Percentiles rank a stretch among this genome's conserved stretches.
Evolutionary conservation across 1,284 basidiomycete species (phyloP).

Genomic region (Naganishia liquefaciens): DNA sequence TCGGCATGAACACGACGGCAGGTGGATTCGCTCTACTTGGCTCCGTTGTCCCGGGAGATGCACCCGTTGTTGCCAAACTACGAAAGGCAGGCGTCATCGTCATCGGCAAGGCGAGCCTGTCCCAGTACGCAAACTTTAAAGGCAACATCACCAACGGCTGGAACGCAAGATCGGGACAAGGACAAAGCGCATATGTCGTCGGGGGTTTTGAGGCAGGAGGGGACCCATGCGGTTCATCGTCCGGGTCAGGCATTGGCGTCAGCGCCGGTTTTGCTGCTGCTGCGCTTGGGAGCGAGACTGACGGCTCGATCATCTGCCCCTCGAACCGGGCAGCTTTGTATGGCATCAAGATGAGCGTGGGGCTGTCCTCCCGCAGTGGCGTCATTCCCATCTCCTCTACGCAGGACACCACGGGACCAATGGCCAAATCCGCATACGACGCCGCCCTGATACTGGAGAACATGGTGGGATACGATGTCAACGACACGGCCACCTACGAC

Average conservation of each 20-base stretch:
- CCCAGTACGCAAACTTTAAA: constrained; percentile 40
- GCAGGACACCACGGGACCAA: constrained; percentile 42
- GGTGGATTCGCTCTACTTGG: constrained; percentile 22
- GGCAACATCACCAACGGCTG: constrained; percentile 36
- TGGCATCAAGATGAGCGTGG: constrained; percentile 39
- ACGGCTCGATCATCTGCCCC: constrained; percentile 39
- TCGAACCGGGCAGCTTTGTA: constrained; percentile 38
- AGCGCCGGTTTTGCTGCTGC: constrained; percentile 39
- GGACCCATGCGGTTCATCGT: constrained; percentile 38
- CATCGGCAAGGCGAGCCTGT: constrained; percentile 45
- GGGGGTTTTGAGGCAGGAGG: constrained; percentile 40
- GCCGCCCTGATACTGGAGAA: constrained; percentile 40
- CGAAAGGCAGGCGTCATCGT: constrained; percentile 40
- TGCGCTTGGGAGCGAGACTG: constrained; percentile 39
- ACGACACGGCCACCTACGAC: constrained; percentile 32
- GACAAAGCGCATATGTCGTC: constrained; percentile 39
- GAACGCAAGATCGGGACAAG: constrained; percentile 39
- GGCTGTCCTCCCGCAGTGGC: constrained; percentile 37
- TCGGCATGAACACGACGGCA: constrained; percentile 31
- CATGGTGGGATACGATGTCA: constrained; percentile 36
- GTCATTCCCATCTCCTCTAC: constrained; percentile 40
- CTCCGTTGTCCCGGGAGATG: constrained; percentile 27
- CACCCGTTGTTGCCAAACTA: constrained; percentile 30
- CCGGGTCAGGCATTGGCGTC: constrained; percentile 39
- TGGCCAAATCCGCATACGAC: constrained; percentile 41